A percentile compares a stretch with the other conserved stretches of the same genome.
Conservation (phyloP, 83 land plant species). For the Picea mariana region DNA sequence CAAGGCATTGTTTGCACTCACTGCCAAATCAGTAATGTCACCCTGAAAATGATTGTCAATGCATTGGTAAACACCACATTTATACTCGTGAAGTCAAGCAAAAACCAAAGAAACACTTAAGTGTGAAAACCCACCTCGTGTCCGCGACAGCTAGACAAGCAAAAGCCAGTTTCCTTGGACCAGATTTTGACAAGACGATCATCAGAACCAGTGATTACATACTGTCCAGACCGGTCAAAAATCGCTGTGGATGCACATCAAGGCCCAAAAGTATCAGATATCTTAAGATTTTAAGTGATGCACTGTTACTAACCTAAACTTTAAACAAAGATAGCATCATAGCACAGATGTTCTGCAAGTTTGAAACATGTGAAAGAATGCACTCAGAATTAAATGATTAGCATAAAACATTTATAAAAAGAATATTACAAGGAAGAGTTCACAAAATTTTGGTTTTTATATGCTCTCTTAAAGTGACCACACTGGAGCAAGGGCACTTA, state of each 20-base stretch:
- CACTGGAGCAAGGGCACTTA: neutral
- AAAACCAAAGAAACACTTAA: neutral
- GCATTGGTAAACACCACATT: neutral
- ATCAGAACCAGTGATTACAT: constrained; percentile 94
- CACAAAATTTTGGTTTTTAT: neutral
- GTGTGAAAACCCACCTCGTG: constrained; percentile 69
- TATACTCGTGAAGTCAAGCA: constrained; percentile 5
- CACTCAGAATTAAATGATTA: neutral
- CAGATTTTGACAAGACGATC: constrained; percentile 97
- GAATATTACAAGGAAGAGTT: neutral
- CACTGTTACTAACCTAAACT: no score
- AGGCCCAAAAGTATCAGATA: neutral
- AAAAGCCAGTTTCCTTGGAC: constrained; percentile 97
- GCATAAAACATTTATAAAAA: neutral
- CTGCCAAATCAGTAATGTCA: constrained; percentile 95
- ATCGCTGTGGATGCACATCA: constrained; percentile 52
- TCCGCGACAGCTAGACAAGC: constrained; percentile 92
- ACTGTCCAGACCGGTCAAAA: constrained; percentile 83
- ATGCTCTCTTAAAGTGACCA: neutral
- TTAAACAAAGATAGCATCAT: neutral
- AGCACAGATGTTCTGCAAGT: neutral
- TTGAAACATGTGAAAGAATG: neutral
- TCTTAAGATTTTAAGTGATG: neutral
- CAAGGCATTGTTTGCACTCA: constrained; percentile 74
- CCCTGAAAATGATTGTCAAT: constrained; percentile 50